phyloP scores from a whole-genome alignment of 352 stramenopile species.

The Phytophthora vignae region DNA sequence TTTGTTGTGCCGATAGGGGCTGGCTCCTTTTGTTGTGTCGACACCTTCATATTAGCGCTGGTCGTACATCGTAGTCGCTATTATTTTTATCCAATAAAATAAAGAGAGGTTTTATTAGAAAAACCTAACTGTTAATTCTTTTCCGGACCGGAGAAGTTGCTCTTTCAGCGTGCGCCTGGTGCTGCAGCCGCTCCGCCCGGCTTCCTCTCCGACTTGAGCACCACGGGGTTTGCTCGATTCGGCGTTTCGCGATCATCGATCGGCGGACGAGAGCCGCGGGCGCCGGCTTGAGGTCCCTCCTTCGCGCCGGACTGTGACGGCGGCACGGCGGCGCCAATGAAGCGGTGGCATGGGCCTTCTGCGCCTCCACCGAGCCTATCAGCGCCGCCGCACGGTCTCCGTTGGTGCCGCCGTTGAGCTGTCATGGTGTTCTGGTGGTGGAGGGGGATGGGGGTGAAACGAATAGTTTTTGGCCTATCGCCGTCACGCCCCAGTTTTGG shows the following conservation, averaged over 20 bases:
- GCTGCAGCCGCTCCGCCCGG: constrained; percentile 19
- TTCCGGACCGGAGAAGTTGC: too few species aligned
- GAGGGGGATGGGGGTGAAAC: constrained; percentile 9
- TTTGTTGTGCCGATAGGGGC: too few species aligned
- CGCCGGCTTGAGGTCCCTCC: constrained; percentile 27
- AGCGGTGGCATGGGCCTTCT: constrained; percentile 24
- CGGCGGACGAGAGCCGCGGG: neutral
- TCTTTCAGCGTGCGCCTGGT: constrained; percentile 8
- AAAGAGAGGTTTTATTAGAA: too few species aligned
- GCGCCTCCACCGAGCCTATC: constrained; percentile 17
- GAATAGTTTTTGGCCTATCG: constrained; percentile 23
- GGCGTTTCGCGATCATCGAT: neutral
- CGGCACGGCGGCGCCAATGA: constrained; percentile 20
- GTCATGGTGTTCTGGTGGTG: constrained; percentile 30
- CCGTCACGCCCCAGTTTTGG: too few species aligned
- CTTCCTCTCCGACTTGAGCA: constrained; percentile 28
- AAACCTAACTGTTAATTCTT: too few species aligned
- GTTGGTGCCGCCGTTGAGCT: constrained; percentile 8
- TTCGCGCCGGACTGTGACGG: constrained; percentile 10
- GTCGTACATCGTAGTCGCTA: too few species aligned
- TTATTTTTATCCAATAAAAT: too few species aligned
- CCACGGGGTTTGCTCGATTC: neutral
- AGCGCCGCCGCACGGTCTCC: constrained; percentile 9
- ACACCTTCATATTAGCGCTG: too few species aligned
- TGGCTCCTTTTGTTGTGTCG: too few species aligned